These are phyloP conservation scores for Penicillium sp. DNA, from an alignment of 2,329 filamentous ascomycete species.

Conservation along the genomic window DNA sequence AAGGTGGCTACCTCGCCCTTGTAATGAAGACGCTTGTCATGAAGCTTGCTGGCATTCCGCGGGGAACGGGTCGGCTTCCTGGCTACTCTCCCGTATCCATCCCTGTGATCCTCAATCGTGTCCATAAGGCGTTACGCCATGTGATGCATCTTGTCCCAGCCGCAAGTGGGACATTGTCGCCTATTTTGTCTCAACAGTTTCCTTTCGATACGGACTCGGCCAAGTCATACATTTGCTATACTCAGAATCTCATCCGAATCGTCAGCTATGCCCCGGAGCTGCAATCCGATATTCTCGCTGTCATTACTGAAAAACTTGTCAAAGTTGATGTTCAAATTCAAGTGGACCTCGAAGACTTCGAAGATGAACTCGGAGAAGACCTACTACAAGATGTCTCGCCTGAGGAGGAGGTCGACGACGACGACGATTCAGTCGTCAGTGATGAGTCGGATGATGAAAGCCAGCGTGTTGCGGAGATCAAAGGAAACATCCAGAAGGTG, in stretches of 20 bases:
- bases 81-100: slow-evolving; percentile 63
- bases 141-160: slow-evolving; percentile 82
- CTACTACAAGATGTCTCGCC: slow-evolving; percentile 56
- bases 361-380: slow-evolving; percentile 81
- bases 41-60: slow-evolving; percentile 70
- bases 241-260: slow-evolving; percentile 79
- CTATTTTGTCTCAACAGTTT: slow-evolving; percentile 70
- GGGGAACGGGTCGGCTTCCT: slow-evolving; percentile 56
- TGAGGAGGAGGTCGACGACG: slow-evolving; percentile 55
- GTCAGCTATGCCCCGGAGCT: slow-evolving; percentile 78
- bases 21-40: slow-evolving; percentile 81
- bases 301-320: slow-evolving; percentile 84
- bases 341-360: slow-evolving; percentile 87
- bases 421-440: slow-evolving; percentile 67
- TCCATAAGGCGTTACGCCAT: slow-evolving; percentile 76
- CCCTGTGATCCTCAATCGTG: slow-evolving; percentile 69
- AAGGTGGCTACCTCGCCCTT: slow-evolving; percentile 74
- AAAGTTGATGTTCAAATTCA: slow-evolving; percentile 97
- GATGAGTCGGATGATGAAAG: slow-evolving; percentile 57
- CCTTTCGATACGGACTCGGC: slow-evolving; percentile 77
- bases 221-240: slow-evolving; percentile 82
- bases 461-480: slow-evolving; percentile 68
- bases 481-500: slow-evolving; percentile 85
- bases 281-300: slow-evolving; percentile 76
- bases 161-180: slow-evolving; percentile 70